Conservation (phyloP, 768 basidiomycete species). For the Lactarius indigo region DNA sequence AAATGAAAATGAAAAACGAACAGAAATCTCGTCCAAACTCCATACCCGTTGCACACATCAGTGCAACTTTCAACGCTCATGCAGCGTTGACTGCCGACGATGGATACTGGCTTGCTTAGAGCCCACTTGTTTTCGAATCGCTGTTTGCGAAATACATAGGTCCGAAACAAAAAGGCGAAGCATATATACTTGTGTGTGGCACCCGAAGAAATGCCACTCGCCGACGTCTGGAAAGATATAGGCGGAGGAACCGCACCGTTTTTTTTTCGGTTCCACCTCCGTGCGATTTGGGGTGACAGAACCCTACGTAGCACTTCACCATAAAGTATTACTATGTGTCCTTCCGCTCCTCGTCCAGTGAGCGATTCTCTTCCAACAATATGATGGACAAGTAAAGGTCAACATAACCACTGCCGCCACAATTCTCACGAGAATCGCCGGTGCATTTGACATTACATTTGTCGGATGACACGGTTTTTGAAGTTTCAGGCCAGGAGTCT, state of each 20-base stretch:
- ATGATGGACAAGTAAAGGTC: too few relatives aligned
- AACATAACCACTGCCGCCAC: constrained; percentile 56
- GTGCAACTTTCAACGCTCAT: constrained; percentile 54
- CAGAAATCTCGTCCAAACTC: neutral
- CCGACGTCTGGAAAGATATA: too few relatives aligned
- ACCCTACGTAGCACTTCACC: too few relatives aligned
- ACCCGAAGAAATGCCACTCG: constrained; percentile 27
- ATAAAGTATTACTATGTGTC: too few relatives aligned
- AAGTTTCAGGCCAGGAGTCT: constrained; percentile 46
- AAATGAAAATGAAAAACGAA: too few relatives aligned
- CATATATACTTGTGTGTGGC: constrained; percentile 48
- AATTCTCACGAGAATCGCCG: constrained; percentile 53
- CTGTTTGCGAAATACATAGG: constrained; percentile 25
- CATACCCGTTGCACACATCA: constrained; percentile 51
- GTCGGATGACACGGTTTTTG: constrained; percentile 39
- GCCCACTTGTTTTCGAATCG: constrained; percentile 32
- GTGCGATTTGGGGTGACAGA: too few relatives aligned
- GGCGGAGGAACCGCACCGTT: neutral
- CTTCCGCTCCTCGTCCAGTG: too few relatives aligned
- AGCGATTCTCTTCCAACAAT: too few relatives aligned
- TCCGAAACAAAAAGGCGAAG: neutral
- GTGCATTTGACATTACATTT: constrained; percentile 63
- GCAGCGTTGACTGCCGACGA: constrained; percentile 35
- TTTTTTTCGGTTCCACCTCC: too few relatives aligned
- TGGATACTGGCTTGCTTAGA: constrained; percentile 30